Conservation (phyloP, 2,329 filamentous ascomycete genomes). For the Incumbomyces delicatus region DNA sequence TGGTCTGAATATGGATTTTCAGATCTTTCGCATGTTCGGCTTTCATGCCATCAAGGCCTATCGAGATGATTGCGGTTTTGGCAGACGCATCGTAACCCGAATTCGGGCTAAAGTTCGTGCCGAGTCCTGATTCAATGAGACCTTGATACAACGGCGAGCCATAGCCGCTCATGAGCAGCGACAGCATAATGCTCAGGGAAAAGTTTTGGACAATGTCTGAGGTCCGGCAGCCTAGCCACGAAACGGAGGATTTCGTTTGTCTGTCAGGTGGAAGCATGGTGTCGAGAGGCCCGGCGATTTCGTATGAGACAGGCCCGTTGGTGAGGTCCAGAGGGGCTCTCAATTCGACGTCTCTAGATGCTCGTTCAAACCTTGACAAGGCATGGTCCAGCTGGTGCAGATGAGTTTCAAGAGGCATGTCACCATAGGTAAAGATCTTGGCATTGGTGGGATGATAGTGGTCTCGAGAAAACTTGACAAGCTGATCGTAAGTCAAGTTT, state of each 20-base stretch:
- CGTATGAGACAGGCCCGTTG: conserved; percentile 57
- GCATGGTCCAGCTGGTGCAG: conserved; percentile 67
- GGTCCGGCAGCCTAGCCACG: conserved; percentile 81
- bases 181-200: conserved; percentile 70
- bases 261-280: conserved; percentile 75
- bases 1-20: conserved; percentile 61
- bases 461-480: conserved; percentile 77
- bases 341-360: conserved; percentile 59
- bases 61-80: conserved; percentile 71
- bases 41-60: conserved; percentile 83
- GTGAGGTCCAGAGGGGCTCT: conserved; percentile 65
- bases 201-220: conserved; percentile 80
- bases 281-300: conserved; percentile 71
- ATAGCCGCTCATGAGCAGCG: conserved; percentile 83
- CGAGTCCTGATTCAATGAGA: conserved; percentile 79
- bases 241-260: conserved; percentile 87
- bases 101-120: conserved; percentile 90
- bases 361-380: conserved; percentile 62
- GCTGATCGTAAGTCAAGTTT: conserved; percentile 81
- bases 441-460: conserved; percentile 98
- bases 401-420: conserved; percentile 78
- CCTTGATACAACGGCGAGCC: conserved; percentile 86
- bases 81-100: conserved; percentile 78
- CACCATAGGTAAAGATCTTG: conserved; percentile 89
- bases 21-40: conserved; percentile 69